Conservation (phyloP, 306 rosid species). For the Fragaria nilgerrensis region DNA sequence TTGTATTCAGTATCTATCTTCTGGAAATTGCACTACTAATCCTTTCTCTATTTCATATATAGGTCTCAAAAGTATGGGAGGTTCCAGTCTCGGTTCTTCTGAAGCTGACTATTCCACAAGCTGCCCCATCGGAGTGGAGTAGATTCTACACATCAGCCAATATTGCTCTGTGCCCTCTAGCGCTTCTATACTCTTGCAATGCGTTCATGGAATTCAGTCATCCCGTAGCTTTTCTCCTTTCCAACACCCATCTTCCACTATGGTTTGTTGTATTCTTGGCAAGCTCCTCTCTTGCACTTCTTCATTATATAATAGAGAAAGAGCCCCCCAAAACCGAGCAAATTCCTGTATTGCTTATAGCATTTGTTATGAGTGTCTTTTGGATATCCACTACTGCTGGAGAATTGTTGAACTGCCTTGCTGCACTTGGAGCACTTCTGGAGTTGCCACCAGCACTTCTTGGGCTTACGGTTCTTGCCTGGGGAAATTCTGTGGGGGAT, state of each 20-base stretch:
- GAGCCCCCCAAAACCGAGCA: conserved; percentile 90
- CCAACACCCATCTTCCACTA: conserved; percentile 68
- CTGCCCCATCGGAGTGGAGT: conserved; percentile 80
- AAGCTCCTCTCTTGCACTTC: conserved; percentile 77
- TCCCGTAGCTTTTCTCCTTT: conserved; percentile 80
- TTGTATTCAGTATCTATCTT: background rate
- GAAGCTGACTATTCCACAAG: conserved; percentile 80
- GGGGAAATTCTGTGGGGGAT: conserved; percentile 98
- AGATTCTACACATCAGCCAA: conserved; percentile 80
- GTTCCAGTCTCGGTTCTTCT: conserved; percentile 61
- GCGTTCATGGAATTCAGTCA: conserved; percentile 63
- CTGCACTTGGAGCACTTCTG: conserved; percentile 63
- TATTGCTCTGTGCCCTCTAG: conserved; percentile 75
- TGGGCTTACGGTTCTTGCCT: conserved; percentile 92
- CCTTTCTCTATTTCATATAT: conserved; percentile 18
- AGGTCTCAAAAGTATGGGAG: conserved; percentile 73
- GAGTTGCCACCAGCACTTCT: conserved; percentile 72
- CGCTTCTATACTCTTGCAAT: conserved; percentile 73
- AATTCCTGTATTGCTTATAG: conserved; percentile 60
- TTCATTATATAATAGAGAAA: conserved; percentile 61
- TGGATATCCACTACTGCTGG: conserved; percentile 93
- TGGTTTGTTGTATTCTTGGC: conserved; percentile 72
- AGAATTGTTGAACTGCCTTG: conserved; percentile 89
- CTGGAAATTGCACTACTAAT: conserved; percentile 25
- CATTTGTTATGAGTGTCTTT: conserved; percentile 91